Conservation (phyloP, 225 moss, liverwort and hornwort genomes). For the Straminergon stramineum region DNA sequence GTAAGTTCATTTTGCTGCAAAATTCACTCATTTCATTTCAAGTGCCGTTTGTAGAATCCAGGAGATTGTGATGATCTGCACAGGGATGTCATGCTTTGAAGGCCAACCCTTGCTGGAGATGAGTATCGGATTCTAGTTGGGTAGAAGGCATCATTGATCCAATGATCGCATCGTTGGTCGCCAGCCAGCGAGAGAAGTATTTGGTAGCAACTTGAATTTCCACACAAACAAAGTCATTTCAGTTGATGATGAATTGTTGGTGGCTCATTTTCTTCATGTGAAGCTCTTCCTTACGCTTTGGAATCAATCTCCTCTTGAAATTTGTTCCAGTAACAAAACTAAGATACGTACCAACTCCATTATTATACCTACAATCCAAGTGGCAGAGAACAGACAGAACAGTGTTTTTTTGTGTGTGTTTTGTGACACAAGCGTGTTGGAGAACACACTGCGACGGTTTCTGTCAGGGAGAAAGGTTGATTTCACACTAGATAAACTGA, state of each 20-base stretch:
- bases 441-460: too few relatives aligned
- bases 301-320: background rate
- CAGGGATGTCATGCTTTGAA: background rate
- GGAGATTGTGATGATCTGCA: background rate
- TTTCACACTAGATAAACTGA: too few relatives aligned
- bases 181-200: background rate
- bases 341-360: too few relatives aligned
- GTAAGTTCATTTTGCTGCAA: too few relatives aligned
- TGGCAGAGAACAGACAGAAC: background rate
- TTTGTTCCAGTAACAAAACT: background rate
- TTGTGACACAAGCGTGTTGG: too few relatives aligned
- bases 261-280: slow-evolving; percentile 3
- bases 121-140: background rate
- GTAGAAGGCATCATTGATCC: slow-evolving; percentile 2
- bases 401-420: background rate
- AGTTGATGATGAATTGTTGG: background rate
- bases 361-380: background rate
- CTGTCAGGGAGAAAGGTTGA: too few relatives aligned
- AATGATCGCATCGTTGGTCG: background rate
- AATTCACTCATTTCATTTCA: background rate
- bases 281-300: background rate
- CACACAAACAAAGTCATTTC: background rate
- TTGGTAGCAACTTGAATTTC: background rate
- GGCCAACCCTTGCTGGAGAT: background rate
- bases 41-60: background rate